Evolutionary conservation across 2,329 filamentous ascomycete species (phyloP), one percentile per base, ranked within the genome.

Genomic region (Xylogone sp.): DNA sequence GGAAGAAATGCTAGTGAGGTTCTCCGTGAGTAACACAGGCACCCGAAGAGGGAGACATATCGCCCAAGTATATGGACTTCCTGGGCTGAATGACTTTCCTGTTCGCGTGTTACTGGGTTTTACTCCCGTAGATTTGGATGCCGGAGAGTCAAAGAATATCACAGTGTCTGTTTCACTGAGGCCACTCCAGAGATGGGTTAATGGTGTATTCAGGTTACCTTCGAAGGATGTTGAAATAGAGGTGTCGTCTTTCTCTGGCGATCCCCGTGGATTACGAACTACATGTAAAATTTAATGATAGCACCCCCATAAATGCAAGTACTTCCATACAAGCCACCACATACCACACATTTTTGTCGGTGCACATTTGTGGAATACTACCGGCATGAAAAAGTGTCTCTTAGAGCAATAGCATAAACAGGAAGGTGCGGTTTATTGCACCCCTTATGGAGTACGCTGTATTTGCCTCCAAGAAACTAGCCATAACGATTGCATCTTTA

Each of bases 91-190:
- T n/a, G 16, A 31, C 22, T 46, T 46, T 21, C 45, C 45, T 12
- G 16, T 22, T 27, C 21, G 45, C 8, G 21, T 46, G 12, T 21
- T 46, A 18, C 31, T 46, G 2, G 45, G 45, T 16, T 46, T 46
- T n/a, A 19, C 20, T 27, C 45, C 45, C n/a, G 19, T 46, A n/a
- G 45, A 46, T 16, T 21, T 46, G 16, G 45, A 29, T 46, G 45
- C 22, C 13, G 45, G 45, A 20, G 16, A 46, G 22, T 24, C 21
- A 12, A 29, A 9, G 21, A 13, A 46, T 3, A 20, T 46, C 22
- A 21, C 13, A 24, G 31, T 46, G 16, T 18, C 27, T 18, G 45
- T 29, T 19, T 46, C 45, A 13, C n/a, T 46, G 16, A 27, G 45
- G 22, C 45, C 45, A 19, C 45, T 46, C n/a, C 45, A 46, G 45